These are phyloP conservation scores for Tillandsia leiboldiana DNA, from an alignment of 176 grass and related monocot species.

Conservation along the genomic window DNA sequence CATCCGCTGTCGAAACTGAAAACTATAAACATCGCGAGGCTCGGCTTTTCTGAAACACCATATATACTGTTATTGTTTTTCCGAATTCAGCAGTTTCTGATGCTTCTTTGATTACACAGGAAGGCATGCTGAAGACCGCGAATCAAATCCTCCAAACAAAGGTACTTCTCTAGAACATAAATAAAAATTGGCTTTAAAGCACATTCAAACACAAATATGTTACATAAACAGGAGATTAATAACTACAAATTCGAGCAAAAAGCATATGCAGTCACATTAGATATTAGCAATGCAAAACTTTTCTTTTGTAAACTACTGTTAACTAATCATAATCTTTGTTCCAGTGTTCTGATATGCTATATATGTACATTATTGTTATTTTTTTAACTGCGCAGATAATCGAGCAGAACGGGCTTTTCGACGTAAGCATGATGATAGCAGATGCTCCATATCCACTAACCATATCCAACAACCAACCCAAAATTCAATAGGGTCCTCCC, in stretches of 20 bases:
- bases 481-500: background rate
- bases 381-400: conserved; percentile 23
- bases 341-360: background rate
- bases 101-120: conserved; percentile 38
- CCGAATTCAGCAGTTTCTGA: background rate
- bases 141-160: conserved; percentile 65
- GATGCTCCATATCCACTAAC: conserved; percentile 26
- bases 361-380: too few species aligned
- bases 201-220: background rate
- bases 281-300: too few species aligned
- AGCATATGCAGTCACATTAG: too few species aligned
- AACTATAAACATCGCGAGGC: background rate
- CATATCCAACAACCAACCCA: background rate
- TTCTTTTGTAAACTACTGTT: too few species aligned
- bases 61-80: background rate
- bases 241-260: background rate
- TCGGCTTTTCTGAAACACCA: background rate
- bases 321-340: background rate
- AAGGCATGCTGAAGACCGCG: conserved; percentile 44
- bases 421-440: conserved; percentile 14
- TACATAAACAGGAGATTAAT: background rate
- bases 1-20: background rate
- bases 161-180: conserved; percentile 20
- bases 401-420: conserved; percentile 37
- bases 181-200: background rate